phyloP scores from a whole-genome alignment of 2,329 filamentous ascomycete species.

The Beauveria bassiana region DNA sequence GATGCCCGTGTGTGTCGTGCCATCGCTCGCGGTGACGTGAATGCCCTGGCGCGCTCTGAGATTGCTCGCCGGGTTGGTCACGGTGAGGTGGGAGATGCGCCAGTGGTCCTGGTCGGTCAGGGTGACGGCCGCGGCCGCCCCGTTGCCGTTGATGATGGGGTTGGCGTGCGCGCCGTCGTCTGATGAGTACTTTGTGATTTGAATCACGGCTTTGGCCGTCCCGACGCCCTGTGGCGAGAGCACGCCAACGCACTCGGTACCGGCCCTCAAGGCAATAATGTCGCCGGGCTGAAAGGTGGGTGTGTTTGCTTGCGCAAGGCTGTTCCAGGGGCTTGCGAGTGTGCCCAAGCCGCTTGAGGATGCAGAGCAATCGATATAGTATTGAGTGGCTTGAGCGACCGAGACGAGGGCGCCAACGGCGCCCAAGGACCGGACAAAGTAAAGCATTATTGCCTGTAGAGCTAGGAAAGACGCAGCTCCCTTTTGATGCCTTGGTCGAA shows the following conservation, averaged over 20 bases:
- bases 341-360: constrained; percentile 13
- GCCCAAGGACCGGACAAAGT: neutral
- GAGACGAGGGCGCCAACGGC: neutral
- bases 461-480: neutral
- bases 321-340: constrained; percentile 14
- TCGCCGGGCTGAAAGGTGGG: constrained; percentile 15
- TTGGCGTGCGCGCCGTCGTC: neutral
- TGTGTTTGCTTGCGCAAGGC: constrained; percentile 15
- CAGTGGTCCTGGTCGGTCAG: constrained; percentile 19
- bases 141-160: constrained; percentile 18
- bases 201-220: constrained; percentile 13
- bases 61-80: constrained; percentile 15
- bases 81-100: constrained; percentile 16
- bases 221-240: constrained; percentile 17
- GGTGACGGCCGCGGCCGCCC: constrained; percentile 14
- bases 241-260: constrained; percentile 15
- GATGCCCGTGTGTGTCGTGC: constrained; percentile 17
- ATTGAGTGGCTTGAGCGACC: constrained; percentile 3
- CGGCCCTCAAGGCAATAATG: constrained; percentile 15
- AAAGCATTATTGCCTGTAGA: neutral
- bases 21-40: constrained; percentile 16
- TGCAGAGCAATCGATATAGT: constrained; percentile 18
- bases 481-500: too few relatives aligned
- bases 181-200: constrained; percentile 15
- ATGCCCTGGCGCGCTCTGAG: constrained; percentile 17